phyloP scores from a whole-genome alignment of 106 monocot genomes.

The Xerophyta viscosa region DNA sequence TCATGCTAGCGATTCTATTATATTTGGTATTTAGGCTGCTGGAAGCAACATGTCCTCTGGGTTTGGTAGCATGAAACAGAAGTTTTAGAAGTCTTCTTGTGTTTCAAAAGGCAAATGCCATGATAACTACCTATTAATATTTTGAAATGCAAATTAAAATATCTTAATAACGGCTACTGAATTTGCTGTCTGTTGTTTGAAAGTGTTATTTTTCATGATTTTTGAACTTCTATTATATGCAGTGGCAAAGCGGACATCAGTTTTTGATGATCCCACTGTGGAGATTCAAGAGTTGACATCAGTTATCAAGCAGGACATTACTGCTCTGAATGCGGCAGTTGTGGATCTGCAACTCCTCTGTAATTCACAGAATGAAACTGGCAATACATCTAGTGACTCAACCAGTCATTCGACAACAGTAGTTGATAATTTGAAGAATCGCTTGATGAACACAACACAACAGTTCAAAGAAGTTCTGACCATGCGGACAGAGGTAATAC shows the following conservation, averaged over 20 bases:
- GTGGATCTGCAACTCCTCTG: conserved; percentile 80
- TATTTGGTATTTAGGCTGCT: too few relatives aligned
- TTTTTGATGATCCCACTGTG: conserved; percentile 80
- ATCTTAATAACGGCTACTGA: too few relatives aligned
- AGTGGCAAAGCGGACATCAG: conserved; percentile 94
- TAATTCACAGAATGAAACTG: conserved; percentile 74
- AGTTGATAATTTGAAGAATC: conserved; percentile 85
- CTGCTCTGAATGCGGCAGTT: conserved; percentile 70
- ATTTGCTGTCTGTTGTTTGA: background rate
- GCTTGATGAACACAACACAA: conserved; percentile 82
- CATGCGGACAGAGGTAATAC: conserved; percentile 63
- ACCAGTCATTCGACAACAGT: conserved; percentile 82
- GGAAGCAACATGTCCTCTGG: too few relatives aligned
- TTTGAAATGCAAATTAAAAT: too few relatives aligned
- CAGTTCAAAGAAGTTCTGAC: conserved; percentile 94
- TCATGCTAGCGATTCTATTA: too few relatives aligned
- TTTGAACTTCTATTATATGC: conserved; percentile 17
- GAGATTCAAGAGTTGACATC: conserved; percentile 85
- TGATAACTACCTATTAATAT: too few relatives aligned
- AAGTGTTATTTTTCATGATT: background rate
- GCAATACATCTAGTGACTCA: conserved; percentile 65
- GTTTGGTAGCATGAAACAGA: too few relatives aligned
- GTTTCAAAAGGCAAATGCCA: too few relatives aligned
- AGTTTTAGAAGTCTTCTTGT: too few relatives aligned
- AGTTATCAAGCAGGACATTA: conserved; percentile 92